phyloP scores from a whole-genome alignment of 768 basidiomycete genomes.

The Inosperma sp. region DNA sequence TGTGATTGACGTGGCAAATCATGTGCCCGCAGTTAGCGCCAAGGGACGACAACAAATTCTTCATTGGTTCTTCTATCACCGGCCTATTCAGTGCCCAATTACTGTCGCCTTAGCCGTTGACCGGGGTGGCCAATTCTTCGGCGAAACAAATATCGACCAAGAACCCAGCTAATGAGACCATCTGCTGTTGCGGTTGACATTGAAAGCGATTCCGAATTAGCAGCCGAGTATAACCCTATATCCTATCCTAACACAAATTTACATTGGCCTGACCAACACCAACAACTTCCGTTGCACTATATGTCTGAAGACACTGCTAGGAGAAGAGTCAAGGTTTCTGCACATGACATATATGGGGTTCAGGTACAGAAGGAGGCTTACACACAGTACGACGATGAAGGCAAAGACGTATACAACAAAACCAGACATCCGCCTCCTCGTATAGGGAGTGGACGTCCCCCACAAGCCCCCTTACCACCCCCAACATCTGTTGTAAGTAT shows the following conservation, averaged over 20 bases:
- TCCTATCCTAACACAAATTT: slow-evolving; percentile 48
- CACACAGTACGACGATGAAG: slow-evolving; percentile 41
- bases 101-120: slow-evolving; percentile 3
- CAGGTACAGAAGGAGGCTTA: slow-evolving; percentile 27
- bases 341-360: slow-evolving; percentile 16
- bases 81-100: too few species aligned
- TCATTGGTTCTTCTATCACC: too few species aligned
- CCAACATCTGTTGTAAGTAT: slow-evolving; percentile 56
- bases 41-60: too few species aligned
- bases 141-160: slow-evolving; percentile 1
- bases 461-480: slow-evolving; percentile 59
- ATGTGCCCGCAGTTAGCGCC: background rate
- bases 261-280: slow-evolving; percentile 22
- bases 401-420: slow-evolving; percentile 53
- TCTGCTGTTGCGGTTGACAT: slow-evolving; percentile 68
- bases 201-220: slow-evolving; percentile 51
- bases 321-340: slow-evolving; percentile 35
- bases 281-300: slow-evolving; percentile 43
- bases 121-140: slow-evolving; percentile 6
- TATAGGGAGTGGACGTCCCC: slow-evolving; percentile 55
- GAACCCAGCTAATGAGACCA: slow-evolving; percentile 50
- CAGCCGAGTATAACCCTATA: slow-evolving; percentile 62
- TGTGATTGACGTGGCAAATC: background rate
- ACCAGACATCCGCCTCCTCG: slow-evolving; percentile 34
- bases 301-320: slow-evolving; percentile 67